Evolutionary conservation across 371 early-diverging fungal species (phyloP).

Genomic region (Haplosporangium sp.): DNA sequence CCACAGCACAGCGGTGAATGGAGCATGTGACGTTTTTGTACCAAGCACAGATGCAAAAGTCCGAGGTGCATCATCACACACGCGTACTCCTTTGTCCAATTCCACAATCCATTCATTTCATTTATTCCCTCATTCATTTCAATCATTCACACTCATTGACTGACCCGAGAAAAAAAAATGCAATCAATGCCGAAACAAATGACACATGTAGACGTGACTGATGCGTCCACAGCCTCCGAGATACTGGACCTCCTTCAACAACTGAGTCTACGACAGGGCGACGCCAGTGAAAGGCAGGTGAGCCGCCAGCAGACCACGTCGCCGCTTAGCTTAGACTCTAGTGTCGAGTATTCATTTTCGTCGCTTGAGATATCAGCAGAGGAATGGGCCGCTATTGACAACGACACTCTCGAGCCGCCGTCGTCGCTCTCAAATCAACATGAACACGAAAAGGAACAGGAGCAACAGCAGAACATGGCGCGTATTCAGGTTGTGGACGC

Average conservation of each 20-base stretch:
- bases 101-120: not conserved
- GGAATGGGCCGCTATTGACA: slow-evolving; percentile 25
- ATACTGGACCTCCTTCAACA: too few relatives aligned
- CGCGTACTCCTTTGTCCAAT: too few relatives aligned
- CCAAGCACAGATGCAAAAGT: too few relatives aligned
- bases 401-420: not conserved
- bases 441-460: not conserved
- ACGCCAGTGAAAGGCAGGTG: not conserved
- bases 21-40: too few relatives aligned
- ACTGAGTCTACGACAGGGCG: not conserved
- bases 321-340: slow-evolving; percentile 1
- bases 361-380: slow-evolving; percentile 24
- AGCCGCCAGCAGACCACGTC: too few relatives aligned
- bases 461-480: not conserved
- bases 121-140: not conserved
- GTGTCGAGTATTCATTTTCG: slow-evolving; percentile 23
- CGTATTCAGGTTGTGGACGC: not conserved
- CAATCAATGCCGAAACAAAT: not conserved
- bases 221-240: too few relatives aligned
- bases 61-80: too few relatives aligned
- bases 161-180: not conserved
- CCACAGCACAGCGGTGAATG: too few relatives aligned
- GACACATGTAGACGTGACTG: too few relatives aligned
- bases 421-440: not conserved
- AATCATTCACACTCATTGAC: not conserved